Evolutionary conservation across 2,329 filamentous ascomycete species (phyloP).

Genomic region (Colletotrichum orbiculare): DNA sequence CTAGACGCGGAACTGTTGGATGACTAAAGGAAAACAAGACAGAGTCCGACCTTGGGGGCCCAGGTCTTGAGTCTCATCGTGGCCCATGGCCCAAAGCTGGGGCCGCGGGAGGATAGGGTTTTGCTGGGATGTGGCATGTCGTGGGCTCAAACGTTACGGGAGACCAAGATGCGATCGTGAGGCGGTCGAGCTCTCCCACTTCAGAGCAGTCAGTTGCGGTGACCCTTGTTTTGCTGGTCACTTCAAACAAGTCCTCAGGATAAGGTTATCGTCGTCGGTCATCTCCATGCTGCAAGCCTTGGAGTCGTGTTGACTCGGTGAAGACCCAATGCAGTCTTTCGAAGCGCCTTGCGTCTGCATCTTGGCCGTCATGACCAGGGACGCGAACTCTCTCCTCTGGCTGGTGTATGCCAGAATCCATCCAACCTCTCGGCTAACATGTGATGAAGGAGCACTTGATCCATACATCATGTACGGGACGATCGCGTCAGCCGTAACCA

Average conservation of each 20-base stretch:
- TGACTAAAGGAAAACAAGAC: slow-evolving; percentile 12
- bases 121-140: neutral
- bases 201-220: neutral
- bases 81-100: neutral
- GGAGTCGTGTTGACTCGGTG: neutral
- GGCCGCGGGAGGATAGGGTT: neutral
- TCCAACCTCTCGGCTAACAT: too few relatives aligned
- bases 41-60: too few relatives aligned
- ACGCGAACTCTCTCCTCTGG: too few relatives aligned
- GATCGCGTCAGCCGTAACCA: neutral
- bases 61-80: neutral
- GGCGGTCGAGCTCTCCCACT: neutral
- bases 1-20: slow-evolving; percentile 17
- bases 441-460: neutral
- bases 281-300: neutral
- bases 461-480: neutral
- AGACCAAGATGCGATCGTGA: neutral
- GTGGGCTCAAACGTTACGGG: slow-evolving; percentile 1
- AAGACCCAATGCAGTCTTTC: neutral
- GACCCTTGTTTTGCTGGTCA: slow-evolving; percentile 2
- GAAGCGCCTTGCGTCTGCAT: too few relatives aligned
- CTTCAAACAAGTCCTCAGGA: slow-evolving; percentile 21
- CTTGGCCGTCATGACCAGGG: too few relatives aligned
- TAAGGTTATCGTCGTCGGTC: neutral
- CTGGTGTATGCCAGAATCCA: too few relatives aligned